Base-by-base conservation (phyloP, 1,284 basidiomycete species). In the Cryptococcus depauperatus region DNA sequence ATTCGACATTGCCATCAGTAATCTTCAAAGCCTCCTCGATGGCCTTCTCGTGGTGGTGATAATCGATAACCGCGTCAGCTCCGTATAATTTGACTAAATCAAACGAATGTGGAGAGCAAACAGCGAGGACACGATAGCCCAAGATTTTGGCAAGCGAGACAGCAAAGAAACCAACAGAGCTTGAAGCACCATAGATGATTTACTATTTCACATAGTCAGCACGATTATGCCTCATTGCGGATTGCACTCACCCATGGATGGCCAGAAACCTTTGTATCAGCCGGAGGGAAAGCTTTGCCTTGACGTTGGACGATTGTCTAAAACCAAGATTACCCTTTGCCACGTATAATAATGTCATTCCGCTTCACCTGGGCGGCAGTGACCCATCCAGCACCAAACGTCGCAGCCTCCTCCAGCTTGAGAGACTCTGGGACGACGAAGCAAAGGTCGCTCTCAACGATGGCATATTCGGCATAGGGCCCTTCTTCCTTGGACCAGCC, bases 111-210 rank as follows among this genome's bases (percentile, higher is more conserved):
- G 70, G 66, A 6, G 72, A 73, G 32, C 69, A 61, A 13, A 70
- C 69, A 1, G 72, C 62, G 39, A 71, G 61, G 38, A 76, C 73
- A 40, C 66, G 67, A 62, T 72, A 73, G 6, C 75, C 75, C 0
- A 72, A 55, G 6, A 66, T 46, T 51, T 71, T 71, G 30, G 71
- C 72, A 39, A 76, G 62, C 52, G 75, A 74, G 30, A 76, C 54
- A 2, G 72, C 70, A 56, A 68, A 76, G 34, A 73, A 56, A 0
- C 75, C 75, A 30, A 75, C 72, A 9, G 69, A 60, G 5, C 70
- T 68, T 10, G 73, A 62, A 11, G 73, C 75, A 30, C 70, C 70
- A 66, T 74, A 75, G 38, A 76, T 58, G 28, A 76, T 55, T 46
- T 69, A 54, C 43, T 59, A 41, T 21, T 22, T 28, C n/a, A 11